Evolutionary conservation across 2,329 filamentous ascomycete species (phyloP).

Genomic region (Alternaria brassicicola): DNA sequence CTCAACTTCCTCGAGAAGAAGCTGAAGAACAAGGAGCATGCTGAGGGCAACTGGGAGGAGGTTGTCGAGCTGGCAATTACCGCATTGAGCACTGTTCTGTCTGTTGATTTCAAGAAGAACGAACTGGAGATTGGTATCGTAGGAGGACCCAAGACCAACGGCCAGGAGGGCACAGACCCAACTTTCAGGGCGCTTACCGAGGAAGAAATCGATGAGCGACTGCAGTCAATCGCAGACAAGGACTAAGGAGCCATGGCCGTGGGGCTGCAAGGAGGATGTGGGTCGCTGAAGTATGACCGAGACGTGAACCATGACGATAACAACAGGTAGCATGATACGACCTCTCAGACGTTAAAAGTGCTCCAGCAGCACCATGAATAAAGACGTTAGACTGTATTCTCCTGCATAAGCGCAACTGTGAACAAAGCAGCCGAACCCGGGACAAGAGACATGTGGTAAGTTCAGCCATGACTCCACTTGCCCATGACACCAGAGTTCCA

Average conservation of each 20-base stretch:
- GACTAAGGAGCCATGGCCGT: slow-evolving; percentile 65
- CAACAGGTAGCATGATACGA: slow-evolving; percentile 33
- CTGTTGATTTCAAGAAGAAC: slow-evolving; percentile 99
- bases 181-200: slow-evolving; percentile 89
- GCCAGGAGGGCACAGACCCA: slow-evolving; percentile 78
- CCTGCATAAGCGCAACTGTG: slow-evolving; percentile 44
- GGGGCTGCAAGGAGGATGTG: slow-evolving; percentile 28
- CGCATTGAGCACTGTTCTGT: slow-evolving; percentile 92
- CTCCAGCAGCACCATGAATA: slow-evolving; percentile 37
- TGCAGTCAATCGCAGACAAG: slow-evolving; percentile 98
- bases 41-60: slow-evolving; percentile 93
- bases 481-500: slow-evolving; percentile 40
- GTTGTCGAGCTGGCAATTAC: slow-evolving; percentile 97
- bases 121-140: slow-evolving; percentile 98
- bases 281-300: slow-evolving; percentile 33
- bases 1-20: slow-evolving; percentile 99
- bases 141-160: slow-evolving; percentile 81
- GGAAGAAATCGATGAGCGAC: slow-evolving; percentile 96
- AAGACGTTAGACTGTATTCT: slow-evolving; percentile 40
- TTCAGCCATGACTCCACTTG: slow-evolving; percentile 45
- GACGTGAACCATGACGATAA: slow-evolving; percentile 33
- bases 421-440: slow-evolving; percentile 30
- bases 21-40: slow-evolving; percentile 97
- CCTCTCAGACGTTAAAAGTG: slow-evolving; percentile 39
- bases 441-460: slow-evolving; percentile 10